These are phyloP conservation scores for Rasamsonia emersonii DNA, from an alignment of 2,329 filamentous ascomycete genomes.

Conservation along the genomic window DNA sequence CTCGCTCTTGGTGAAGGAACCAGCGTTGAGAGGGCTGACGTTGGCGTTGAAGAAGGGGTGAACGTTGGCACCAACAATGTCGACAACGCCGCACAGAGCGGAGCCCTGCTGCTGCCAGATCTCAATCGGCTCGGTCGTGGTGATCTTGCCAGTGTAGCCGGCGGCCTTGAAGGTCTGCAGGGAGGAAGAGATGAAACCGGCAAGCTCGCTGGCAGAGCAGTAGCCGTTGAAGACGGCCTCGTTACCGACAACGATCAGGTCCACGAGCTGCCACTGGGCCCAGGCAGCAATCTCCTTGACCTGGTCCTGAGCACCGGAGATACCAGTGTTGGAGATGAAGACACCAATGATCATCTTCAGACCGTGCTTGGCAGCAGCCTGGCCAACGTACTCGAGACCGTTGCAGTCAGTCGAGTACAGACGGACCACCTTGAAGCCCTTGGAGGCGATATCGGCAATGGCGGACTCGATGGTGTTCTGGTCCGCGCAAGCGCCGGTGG, in stretches of 20 bases:
- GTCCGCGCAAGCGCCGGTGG: conserved; percentile 54
- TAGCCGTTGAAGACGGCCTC: conserved; percentile 74
- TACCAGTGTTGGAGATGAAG: conserved; percentile 61
- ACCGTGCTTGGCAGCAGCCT: conserved; percentile 56
- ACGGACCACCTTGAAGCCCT: conserved; percentile 64
- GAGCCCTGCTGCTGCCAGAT: conserved; percentile 57
- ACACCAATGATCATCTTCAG: conserved; percentile 79
- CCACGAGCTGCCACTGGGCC: conserved; percentile 65
- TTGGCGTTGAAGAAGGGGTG: conserved; percentile 88
- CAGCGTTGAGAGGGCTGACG: conserved; percentile 56
- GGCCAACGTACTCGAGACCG: conserved; percentile 66
- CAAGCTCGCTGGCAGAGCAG: conserved; percentile 57
- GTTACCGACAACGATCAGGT: conserved; percentile 81
- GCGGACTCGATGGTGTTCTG: conserved; percentile 50
- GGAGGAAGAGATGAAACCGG: conserved; percentile 59
- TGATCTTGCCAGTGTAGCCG: conserved; percentile 66
- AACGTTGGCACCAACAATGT: conserved; percentile 76
- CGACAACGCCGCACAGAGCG: conserved; percentile 62
- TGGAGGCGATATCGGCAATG: conserved; percentile 51
- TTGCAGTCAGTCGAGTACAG: conserved; percentile 90
- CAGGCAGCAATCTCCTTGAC: conserved; percentile 64
- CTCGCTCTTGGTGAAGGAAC: conserved; percentile 66
- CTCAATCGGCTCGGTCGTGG: conserved; percentile 78
- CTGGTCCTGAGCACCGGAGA: conserved; percentile 62
- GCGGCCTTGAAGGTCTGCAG: conserved; percentile 53